These are phyloP conservation scores for Platanus orientalis DNA, from an alignment of 164 flowering plant genomes.

Conservation along the genomic window DNA sequence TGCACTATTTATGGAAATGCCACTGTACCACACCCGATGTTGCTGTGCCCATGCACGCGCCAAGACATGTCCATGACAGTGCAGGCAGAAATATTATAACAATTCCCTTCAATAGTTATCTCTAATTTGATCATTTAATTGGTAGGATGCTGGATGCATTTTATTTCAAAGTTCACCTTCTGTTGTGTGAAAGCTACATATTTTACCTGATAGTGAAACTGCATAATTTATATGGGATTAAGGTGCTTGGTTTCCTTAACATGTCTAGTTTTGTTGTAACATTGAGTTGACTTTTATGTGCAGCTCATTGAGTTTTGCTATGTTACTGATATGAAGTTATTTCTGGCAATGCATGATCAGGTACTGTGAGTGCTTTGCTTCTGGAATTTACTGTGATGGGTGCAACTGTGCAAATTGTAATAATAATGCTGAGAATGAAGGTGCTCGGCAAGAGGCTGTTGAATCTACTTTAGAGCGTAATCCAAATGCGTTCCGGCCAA, in stretches of 20 bases:
- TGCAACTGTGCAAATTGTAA: constrained; percentile 87
- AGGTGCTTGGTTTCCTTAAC: not conserved
- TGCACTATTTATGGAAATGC: too few relatives aligned
- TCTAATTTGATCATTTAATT: too few relatives aligned
- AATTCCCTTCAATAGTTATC: too few relatives aligned
- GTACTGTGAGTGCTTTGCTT: constrained; percentile 98
- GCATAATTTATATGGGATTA: not conserved
- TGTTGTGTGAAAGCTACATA: not conserved
- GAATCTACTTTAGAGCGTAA: constrained; percentile 89
- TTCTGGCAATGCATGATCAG: constrained; percentile 31
- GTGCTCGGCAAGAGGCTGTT: constrained; percentile 82
- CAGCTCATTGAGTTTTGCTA: not conserved
- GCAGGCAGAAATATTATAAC: too few relatives aligned
- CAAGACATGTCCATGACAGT: too few relatives aligned
- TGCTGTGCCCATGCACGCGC: too few relatives aligned
- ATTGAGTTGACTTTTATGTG: constrained; percentile 1
- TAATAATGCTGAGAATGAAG: constrained; percentile 85
- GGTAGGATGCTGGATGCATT: not conserved
- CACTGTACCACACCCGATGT: too few relatives aligned
- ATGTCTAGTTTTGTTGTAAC: not conserved
- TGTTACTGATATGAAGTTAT: constrained; percentile 4
- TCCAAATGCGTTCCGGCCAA: constrained; percentile 94
- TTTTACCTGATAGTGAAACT: not conserved
- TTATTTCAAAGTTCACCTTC: not conserved
- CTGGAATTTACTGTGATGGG: constrained; percentile 91